Evolutionary conservation across 2,329 filamentous ascomycete species (phyloP).

Genomic region (Colletotrichum shisoi): DNA sequence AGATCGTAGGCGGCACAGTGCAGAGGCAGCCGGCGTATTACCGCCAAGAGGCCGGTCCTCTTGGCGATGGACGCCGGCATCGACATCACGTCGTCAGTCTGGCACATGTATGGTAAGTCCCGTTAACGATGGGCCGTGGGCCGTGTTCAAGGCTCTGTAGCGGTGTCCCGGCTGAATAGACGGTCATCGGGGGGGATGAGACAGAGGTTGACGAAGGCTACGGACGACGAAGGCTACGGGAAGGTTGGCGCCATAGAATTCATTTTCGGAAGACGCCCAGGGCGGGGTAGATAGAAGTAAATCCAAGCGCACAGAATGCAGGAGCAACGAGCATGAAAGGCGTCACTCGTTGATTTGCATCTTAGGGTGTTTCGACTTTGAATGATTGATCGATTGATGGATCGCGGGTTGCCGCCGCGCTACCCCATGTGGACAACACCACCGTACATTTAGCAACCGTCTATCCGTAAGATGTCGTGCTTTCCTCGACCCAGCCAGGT

Average conservation of each 20-base stretch:
- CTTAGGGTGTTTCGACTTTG: neutral
- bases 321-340: slow-evolving; percentile 13
- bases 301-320: neutral
- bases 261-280: neutral
- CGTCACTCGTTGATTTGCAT: slow-evolving; percentile 15
- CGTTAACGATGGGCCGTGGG: neutral
- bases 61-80: slow-evolving; percentile 31
- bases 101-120: slow-evolving; percentile 1
- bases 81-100: slow-evolving; percentile 30
- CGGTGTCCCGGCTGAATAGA: neutral
- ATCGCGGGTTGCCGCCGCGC: slow-evolving; percentile 3
- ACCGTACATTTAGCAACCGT: slow-evolving; percentile 1
- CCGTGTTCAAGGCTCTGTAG: neutral
- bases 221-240: slow-evolving; percentile 14
- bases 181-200: neutral
- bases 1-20: slow-evolving; percentile 9
- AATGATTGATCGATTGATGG: neutral
- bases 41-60: slow-evolving; percentile 28
- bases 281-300: neutral
- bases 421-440: slow-evolving; percentile 1
- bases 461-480: neutral
- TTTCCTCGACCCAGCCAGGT: neutral
- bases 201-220: slow-evolving; percentile 15
- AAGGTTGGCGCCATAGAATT: neutral
- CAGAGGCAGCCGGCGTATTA: slow-evolving; percentile 3